Conservation (phyloP, 2,329 filamentous ascomycete genomes). For the Decorospora gaudefroyi region DNA sequence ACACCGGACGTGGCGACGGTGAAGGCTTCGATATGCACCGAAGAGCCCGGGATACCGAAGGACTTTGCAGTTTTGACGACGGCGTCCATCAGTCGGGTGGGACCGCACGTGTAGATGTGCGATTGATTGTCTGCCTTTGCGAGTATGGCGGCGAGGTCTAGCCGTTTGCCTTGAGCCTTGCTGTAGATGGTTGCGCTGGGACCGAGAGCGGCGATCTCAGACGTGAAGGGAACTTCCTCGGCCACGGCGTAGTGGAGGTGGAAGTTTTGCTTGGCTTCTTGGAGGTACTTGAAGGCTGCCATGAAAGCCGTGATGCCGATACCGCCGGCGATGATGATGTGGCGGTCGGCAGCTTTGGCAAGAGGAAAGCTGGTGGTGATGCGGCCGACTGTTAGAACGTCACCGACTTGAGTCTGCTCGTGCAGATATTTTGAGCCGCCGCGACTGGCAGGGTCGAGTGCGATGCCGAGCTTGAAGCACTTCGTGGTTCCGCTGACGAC, state of each 20-base stretch:
- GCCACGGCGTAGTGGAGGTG: constrained; percentile 63
- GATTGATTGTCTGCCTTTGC: constrained; percentile 57
- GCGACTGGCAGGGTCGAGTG: constrained; percentile 59
- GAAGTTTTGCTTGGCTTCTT: constrained; percentile 46
- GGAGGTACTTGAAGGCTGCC: constrained; percentile 50
- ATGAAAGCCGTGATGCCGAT: constrained; percentile 71
- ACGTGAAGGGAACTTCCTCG: constrained; percentile 60
- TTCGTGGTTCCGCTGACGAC: constrained; percentile 58
- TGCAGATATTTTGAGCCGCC: constrained; percentile 67
- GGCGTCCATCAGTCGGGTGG: constrained; percentile 61
- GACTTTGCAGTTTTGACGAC: constrained; percentile 50
- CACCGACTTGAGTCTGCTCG: constrained; percentile 53
- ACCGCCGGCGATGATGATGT: constrained; percentile 67
- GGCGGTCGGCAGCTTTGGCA: constrained; percentile 56
- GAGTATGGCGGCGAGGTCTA: constrained; percentile 58
- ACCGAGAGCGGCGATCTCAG: constrained; percentile 52
- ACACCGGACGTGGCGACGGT: constrained; percentile 59
- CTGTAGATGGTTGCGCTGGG: constrained; percentile 59
- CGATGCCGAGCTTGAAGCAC: constrained; percentile 62
- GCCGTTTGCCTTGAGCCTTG: constrained; percentile 55
- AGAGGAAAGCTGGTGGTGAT: constrained; percentile 58
- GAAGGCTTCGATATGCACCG: constrained; percentile 67
- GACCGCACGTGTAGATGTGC: constrained; percentile 66
- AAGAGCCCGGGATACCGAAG: constrained; percentile 53
- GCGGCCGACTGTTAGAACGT: constrained; percentile 57